Base-by-base conservation (phyloP, 225 moss, liverwort and hornwort genomes). In the Lunularia cruciata region DNA sequence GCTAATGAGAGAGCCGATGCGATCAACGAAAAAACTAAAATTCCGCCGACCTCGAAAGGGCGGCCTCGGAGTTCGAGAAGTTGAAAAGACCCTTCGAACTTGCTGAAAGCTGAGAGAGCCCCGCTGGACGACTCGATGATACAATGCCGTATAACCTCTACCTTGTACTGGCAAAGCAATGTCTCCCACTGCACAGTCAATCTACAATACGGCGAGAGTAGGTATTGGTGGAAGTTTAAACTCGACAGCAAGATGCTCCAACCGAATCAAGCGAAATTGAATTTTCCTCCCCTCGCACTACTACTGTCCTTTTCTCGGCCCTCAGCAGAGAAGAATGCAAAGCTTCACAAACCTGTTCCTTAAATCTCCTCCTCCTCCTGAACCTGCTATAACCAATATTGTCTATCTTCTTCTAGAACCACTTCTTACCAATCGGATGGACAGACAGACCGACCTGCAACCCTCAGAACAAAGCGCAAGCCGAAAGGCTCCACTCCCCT, bases 201-300 rank as follows among this genome's bases (percentile, higher is more conserved):
- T 67, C 67, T 51, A 52, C 67, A 34, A 67, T 51, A 67, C 33
- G 35, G 51, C 27, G 47, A 28, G 19, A 65, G 32, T 48, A 18
- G 47, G 67, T 12, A 48, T 6, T 16, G 45, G 46, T 30, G n/a
- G 65, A 46, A 49, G 48, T 67, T 67, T 33, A 49, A 67, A 67
- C 67, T 67, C 33, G 3, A 36, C 67, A 35, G 51, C 67, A 67
- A 22, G 35, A 67, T 67, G 35, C 35, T 48, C 67, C 51, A 67
- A 67, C 67, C 49, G 51, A 67, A 67, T 64, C 28, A 30, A 64
- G 27, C 35, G n/a, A 45, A 13, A 28, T 19, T 46, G 6, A 64
- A 64, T 64, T 64, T 47, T 40, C 63, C 55, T 56, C 8, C 27
- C 26, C 46, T 26, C 63, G 19, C 45, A 40, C 13, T n/a, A n/a